phyloP scores from a whole-genome alignment of 257 asterid genomes.

The Solanum boliviense region DNA sequence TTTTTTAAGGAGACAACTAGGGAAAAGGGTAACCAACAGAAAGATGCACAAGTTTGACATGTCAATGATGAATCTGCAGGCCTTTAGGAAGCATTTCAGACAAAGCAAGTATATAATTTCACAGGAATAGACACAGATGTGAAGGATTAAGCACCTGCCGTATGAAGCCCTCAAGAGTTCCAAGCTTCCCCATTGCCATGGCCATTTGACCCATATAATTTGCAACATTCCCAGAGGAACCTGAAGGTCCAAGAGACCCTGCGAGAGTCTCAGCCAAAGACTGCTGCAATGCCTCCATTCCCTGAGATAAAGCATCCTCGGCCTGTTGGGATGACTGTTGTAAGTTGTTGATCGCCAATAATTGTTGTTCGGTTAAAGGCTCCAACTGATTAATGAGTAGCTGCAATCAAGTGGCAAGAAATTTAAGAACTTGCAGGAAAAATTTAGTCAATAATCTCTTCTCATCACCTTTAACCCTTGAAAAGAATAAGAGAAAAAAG shows the following conservation, averaged over 20 bases:
- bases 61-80: background rate
- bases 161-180: slow-evolving; percentile 91
- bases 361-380: slow-evolving; percentile 86
- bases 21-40: background rate
- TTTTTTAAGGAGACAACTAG: background rate
- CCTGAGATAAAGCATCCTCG: slow-evolving; percentile 91
- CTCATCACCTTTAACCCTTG: background rate
- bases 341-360: slow-evolving; percentile 67
- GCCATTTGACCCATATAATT: slow-evolving; percentile 99
- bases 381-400: slow-evolving; percentile 77
- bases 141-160: slow-evolving; percentile 49
- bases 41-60: background rate
- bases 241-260: slow-evolving; percentile 73
- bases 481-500: background rate
- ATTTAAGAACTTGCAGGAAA: background rate
- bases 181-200: slow-evolving; percentile 91
- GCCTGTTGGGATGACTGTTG: slow-evolving; percentile 90
- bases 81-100: background rate
- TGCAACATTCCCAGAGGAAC: slow-evolving; percentile 80
- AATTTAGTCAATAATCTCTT: background rate
- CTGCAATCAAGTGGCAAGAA: slow-evolving; percentile 32
- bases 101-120: background rate
- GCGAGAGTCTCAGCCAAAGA: slow-evolving; percentile 86
- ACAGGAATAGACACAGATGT: background rate
- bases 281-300: slow-evolving; percentile 96